Evolutionary conservation across 1,284 basidiomycete species (phyloP), one percentile per base, ranked within the genome.

Genomic region (Naganishia liquefaciens): DNA sequence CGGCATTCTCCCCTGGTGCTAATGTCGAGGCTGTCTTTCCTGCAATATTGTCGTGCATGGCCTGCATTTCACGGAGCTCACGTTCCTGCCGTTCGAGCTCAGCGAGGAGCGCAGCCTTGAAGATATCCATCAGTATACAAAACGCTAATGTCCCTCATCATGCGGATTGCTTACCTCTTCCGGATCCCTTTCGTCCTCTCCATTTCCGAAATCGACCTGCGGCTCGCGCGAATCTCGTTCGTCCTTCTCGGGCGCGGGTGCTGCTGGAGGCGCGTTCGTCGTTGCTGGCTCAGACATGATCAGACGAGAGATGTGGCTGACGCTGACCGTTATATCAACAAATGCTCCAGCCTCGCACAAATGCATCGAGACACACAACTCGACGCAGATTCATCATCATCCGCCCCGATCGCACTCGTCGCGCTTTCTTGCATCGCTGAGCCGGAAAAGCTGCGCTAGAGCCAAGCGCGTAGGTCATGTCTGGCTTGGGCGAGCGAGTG

Each of bases 1-100:
- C 55, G 28, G 54, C 37, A 43, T 68, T 57, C 9, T 60, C 40
- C 13, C 47, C 66, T 23, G 62, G 42, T 9, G 49, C 28, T 17
- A 50, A 21, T 11, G 68, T 54, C 27, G 64, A 39, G 65, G 52
- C 28, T 9, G 62, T 37, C 21, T 62, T 53, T 23, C 57, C 57
- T 0, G 57, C 49, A 17, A 60, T 60, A n/a, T 49, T 60, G n/a
- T 60, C 57, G 46, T 60, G 57, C 9, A 60, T 19, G 23, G 57
- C 57, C 33, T 62, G 60, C 49, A 62, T 52, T 62, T 62, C 60
- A 25, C 21, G 19, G 23, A 62, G 60, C n/a, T 62, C 60, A 43
- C 43, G 49, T 52, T 62, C 60, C 30, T 62, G 60, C 15, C 51
- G 60, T 27, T 52, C 21, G 65, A 68, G 58, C 43, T 64, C 64